phyloP scores from a whole-genome alignment of 371 early-diverging fungal species.

The Mortierella sp. region DNA sequence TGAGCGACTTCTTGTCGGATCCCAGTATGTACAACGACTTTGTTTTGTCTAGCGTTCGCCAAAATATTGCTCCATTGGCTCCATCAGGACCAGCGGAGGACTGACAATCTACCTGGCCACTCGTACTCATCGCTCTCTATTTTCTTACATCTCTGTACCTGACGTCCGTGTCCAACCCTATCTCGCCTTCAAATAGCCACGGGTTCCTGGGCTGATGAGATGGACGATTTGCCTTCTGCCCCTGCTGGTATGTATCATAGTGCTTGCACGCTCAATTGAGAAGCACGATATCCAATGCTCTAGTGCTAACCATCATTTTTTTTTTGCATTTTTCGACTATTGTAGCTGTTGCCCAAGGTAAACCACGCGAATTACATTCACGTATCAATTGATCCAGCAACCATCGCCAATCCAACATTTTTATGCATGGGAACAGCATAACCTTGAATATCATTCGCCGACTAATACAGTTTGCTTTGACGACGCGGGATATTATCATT shows the following conservation, averaged over 20 bases:
- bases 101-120: slow-evolving; percentile 22
- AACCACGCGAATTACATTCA: not conserved
- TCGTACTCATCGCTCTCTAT: slow-evolving; percentile 13
- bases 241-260: slow-evolving; percentile 71
- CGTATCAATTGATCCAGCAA: not conserved
- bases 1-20: slow-evolving; percentile 85
- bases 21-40: slow-evolving; percentile 65
- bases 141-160: slow-evolving; percentile 4
- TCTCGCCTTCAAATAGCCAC: slow-evolving; percentile 58
- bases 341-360: slow-evolving; percentile 60
- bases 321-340: slow-evolving; percentile 27
- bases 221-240: slow-evolving; percentile 89
- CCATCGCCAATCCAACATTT: not conserved
- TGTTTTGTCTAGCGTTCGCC: not conserved
- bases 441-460: not conserved
- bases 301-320: not conserved
- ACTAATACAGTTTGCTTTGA: slow-evolving; percentile 4
- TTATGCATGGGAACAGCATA: not conserved
- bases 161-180: not conserved
- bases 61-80: slow-evolving; percentile 33
- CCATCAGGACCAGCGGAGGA: slow-evolving; percentile 20
- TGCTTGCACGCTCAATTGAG: not conserved
- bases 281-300: not conserved
- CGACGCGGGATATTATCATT: slow-evolving; percentile 5
- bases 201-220: slow-evolving; percentile 95